Evolutionary conservation across 345 rosid species (phyloP), one percentile per base, ranked within the genome.

Genomic region (Capsella bursapastoris): DNA sequence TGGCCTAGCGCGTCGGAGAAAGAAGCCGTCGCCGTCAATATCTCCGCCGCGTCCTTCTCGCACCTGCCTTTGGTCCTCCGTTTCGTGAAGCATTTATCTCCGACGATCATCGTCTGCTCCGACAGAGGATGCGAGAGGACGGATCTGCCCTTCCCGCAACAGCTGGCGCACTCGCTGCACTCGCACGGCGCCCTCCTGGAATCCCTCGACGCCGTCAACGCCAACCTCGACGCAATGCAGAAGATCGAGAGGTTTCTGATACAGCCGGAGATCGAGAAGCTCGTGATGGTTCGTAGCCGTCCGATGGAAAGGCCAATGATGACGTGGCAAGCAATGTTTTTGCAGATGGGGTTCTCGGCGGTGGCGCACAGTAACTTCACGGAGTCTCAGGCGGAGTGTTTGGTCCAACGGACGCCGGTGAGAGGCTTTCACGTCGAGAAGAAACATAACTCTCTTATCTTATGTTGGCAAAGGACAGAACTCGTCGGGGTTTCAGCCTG

Each of bases 401-500:
- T 93, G 77, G 82, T 93, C 50, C 89, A 91, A 74, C 77, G 98
- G 73, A 87, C 87, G 57, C 90, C 82, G 16, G 90, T 79, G 25
- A 80, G 86, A 81, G 98, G 98, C 12, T 93, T 93, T 76, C 93
- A 87, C 64, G 89, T 91, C 16, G 98, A 90, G 85, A 93, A 90
- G 89, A 85, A 82, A 51, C 96, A 91, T 68, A 81, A 87, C 69
- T 83, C 86, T 18, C 97, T 93, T 14, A 84, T 86, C 73, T 90
- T 93, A 9, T 90, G 86, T 75, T 93, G 98, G 98, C 96, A 88
- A 80, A 84, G 88, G 56, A 79, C 83, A 70, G 96, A 93, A 74
- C 91, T 93, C 71, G 82, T 91, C 28, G 86, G 89, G 8, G 96
- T 84, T 76, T 89, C 96, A 7, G 96, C 97, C 43, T 93, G 98